Conservation (phyloP, 2,329 filamentous ascomycete species). For the Aspergillus fumigatiaffinis region DNA sequence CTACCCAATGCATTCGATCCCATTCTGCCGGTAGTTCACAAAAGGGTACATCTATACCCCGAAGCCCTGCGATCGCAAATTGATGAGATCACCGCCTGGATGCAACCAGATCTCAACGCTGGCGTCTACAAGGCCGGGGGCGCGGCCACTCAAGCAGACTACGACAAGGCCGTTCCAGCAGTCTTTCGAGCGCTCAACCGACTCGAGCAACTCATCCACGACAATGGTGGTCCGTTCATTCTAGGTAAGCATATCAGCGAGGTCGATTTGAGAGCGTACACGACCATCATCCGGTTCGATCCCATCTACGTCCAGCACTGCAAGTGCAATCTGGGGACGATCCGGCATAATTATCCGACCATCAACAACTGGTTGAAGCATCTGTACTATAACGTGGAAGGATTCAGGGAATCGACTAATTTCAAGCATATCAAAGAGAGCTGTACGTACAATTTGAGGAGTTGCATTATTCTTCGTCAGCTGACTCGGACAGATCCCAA, state of each 20-base stretch:
- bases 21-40: slow-evolving; percentile 42
- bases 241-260: slow-evolving; percentile 56
- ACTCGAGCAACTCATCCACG: slow-evolving; percentile 48
- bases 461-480: background rate
- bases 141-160: slow-evolving; percentile 51
- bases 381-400: slow-evolving; percentile 55
- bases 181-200: slow-evolving; percentile 60
- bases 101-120: slow-evolving; percentile 54
- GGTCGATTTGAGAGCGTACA: slow-evolving; percentile 56
- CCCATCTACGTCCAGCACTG: slow-evolving; percentile 63
- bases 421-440: slow-evolving; percentile 68
- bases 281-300: slow-evolving; percentile 59
- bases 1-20: slow-evolving; percentile 55
- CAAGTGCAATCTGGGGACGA: slow-evolving; percentile 61
- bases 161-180: slow-evolving; percentile 51
- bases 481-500: slow-evolving; percentile 47
- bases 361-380: slow-evolving; percentile 59
- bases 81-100: slow-evolving; percentile 51
- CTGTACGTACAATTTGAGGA: slow-evolving; percentile 22
- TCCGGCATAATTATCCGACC: slow-evolving; percentile 58
- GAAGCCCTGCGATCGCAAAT: slow-evolving; percentile 46
- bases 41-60: slow-evolving; percentile 52
- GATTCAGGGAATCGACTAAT: slow-evolving; percentile 57
- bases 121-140: slow-evolving; percentile 63
- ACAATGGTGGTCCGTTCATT: slow-evolving; percentile 53